Percentiles rank a stretch among this genome's conserved stretches.
phyloP scores from a whole-genome alignment of 1,139 yeast species.

The Candida freyschussii region DNA sequence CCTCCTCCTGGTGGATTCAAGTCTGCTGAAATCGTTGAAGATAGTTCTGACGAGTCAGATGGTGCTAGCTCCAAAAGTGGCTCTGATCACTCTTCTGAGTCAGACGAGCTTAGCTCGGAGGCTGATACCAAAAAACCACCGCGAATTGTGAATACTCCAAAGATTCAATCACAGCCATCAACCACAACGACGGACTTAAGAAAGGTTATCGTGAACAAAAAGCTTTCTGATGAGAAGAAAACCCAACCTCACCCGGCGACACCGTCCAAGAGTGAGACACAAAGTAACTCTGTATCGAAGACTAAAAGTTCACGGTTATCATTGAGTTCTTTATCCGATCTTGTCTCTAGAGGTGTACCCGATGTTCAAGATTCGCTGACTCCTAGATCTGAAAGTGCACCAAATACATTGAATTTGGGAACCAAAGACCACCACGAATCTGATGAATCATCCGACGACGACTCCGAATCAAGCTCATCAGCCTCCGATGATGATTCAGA shows the following conservation, averaged over 20 bases:
- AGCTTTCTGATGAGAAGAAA: constrained; percentile 6
- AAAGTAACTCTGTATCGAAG: neutral
- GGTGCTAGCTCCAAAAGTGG: too few relatives aligned
- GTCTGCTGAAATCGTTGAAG: constrained; percentile 4
- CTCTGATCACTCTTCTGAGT: too few relatives aligned
- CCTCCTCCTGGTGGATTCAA: constrained; percentile 5
- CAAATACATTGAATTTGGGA: constrained; percentile 6
- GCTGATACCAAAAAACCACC: constrained; percentile 26
- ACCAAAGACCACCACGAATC: constrained; percentile 3
- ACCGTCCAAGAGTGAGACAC: constrained; percentile 5
- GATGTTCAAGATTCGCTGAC: constrained; percentile 47
- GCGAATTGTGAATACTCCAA: constrained; percentile 36
- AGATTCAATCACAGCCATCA: constrained; percentile 23
- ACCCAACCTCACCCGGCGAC: constrained; percentile 15
- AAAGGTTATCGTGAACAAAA: constrained; percentile 13
- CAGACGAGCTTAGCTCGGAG: constrained; percentile 5
- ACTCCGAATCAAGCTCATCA: constrained; percentile 17
- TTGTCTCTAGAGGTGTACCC: constrained; percentile 57
- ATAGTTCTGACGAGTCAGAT: constrained; percentile 9
- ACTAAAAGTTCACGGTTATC: constrained; percentile 30
- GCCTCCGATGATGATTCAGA: constrained; percentile 21
- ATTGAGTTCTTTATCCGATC: constrained; percentile 51
- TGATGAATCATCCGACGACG: constrained; percentile 11
- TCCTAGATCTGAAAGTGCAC: constrained; percentile 18
- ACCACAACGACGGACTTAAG: constrained; percentile 7